Conservation (phyloP, 1,284 basidiomycete genomes). For the Leccinum pachyderme region DNA sequence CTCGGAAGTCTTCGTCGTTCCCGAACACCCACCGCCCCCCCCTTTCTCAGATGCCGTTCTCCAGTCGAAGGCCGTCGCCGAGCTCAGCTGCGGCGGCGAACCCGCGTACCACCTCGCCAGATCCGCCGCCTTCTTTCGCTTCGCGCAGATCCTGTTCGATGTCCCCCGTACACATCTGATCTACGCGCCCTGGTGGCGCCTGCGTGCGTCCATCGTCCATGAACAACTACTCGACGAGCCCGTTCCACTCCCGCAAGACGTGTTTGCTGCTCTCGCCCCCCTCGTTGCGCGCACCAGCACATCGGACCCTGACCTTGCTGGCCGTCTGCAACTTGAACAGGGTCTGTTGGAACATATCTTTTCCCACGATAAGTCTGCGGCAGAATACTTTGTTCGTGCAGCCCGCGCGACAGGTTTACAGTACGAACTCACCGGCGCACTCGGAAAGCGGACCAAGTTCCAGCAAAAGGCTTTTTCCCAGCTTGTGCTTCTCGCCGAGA, state of each 20-base stretch:
- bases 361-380: slow-evolving; percentile 76
- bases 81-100: slow-evolving; percentile 86
- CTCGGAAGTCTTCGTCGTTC: slow-evolving; percentile 47
- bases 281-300: slow-evolving; percentile 42
- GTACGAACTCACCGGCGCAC: slow-evolving; percentile 91
- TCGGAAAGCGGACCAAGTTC: slow-evolving; percentile 95
- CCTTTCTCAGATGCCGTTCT: slow-evolving; percentile 52
- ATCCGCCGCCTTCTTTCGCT: slow-evolving; percentile 69
- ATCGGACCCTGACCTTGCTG: slow-evolving; percentile 61
- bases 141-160: slow-evolving; percentile 73
- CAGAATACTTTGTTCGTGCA: slow-evolving; percentile 78
- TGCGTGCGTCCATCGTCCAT: slow-evolving; percentile 76
- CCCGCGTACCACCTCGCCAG: slow-evolving; percentile 92
- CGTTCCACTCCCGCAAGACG: slow-evolving; percentile 54
- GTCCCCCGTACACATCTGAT: slow-evolving; percentile 46
- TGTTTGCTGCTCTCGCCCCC: slow-evolving; percentile 49
- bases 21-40: slow-evolving; percentile 23
- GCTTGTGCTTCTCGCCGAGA: slow-evolving; percentile 92
- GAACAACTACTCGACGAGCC: slow-evolving; percentile 87
- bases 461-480: slow-evolving; percentile 86
- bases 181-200: slow-evolving; percentile 73
- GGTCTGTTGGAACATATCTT: slow-evolving; percentile 79
- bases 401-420: slow-evolving; percentile 77
- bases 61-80: slow-evolving; percentile 67
- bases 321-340: slow-evolving; percentile 74